These are phyloP conservation scores for Flammula alnicola DNA, from an alignment of 1,284 basidiomycete genomes.

Conservation along the genomic window DNA sequence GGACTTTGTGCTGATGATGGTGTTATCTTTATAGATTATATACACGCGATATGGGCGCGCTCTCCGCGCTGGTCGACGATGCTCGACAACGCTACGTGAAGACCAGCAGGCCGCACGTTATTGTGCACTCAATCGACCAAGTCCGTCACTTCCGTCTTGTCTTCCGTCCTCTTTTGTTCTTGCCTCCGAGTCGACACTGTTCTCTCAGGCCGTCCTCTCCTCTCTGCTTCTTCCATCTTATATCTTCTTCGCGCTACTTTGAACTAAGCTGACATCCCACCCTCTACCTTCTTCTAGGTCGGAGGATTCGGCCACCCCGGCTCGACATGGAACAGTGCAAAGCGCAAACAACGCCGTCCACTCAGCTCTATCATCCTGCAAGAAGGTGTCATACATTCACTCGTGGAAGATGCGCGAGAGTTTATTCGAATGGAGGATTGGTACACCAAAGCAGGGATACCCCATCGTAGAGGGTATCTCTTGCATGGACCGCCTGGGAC, in stretches of 20 bases:
- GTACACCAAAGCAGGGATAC: conserved; percentile 58
- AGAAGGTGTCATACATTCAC: conserved; percentile 46
- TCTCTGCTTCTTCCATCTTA: too few species aligned
- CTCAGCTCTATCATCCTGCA: conserved; percentile 56
- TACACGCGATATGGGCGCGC: conserved; percentile 46
- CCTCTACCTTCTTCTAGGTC: too few species aligned
- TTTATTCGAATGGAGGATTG: conserved; percentile 56
- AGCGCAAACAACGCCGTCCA: conserved; percentile 50
- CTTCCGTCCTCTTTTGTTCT: not conserved
- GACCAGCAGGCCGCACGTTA: conserved; percentile 47
- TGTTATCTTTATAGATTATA: conserved; percentile 43
- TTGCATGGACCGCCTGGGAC: conserved; percentile 59
- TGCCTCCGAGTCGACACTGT: too few species aligned
- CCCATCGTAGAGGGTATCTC: conserved; percentile 58
- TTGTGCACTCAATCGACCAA: conserved; percentile 45
- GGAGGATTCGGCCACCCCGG: conserved; percentile 35
- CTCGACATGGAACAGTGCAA: conserved; percentile 48
- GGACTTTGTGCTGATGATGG: not conserved
- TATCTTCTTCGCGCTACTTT: too few species aligned
- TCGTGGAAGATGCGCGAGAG: conserved; percentile 53
- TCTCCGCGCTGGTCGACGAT: conserved; percentile 51
- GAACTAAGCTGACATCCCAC: too few species aligned
- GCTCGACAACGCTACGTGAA: conserved; percentile 47
- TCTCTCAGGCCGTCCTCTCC: too few species aligned
- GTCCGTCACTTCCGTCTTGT: conserved; percentile 29